phyloP scores from a whole-genome alignment of 2,329 filamentous ascomycete species.

The Chaetomium globosum region DNA sequence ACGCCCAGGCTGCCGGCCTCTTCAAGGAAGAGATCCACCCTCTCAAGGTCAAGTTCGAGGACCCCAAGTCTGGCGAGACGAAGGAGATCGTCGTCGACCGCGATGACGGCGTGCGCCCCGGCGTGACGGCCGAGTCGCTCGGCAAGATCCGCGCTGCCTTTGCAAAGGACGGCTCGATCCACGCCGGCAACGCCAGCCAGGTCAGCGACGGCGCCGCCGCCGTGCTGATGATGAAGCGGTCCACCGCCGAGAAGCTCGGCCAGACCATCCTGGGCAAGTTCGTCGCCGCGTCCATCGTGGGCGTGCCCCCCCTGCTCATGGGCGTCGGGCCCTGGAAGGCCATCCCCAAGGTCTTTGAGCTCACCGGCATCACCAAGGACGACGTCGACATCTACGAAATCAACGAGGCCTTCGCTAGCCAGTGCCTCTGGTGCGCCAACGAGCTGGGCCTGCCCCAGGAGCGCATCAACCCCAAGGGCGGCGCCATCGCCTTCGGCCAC shows the following conservation, averaged over 20 bases:
- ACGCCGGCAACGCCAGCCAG: slow-evolving; percentile 94
- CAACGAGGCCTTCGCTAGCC: slow-evolving; percentile 96
- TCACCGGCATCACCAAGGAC: slow-evolving; percentile 81
- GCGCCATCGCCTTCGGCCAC: slow-evolving; percentile 94
- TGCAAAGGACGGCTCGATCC: slow-evolving; percentile 87
- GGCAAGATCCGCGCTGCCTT: slow-evolving; percentile 89
- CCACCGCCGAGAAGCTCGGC: slow-evolving; percentile 82
- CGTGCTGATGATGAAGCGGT: slow-evolving; percentile 92
- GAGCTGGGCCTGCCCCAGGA: slow-evolving; percentile 78
- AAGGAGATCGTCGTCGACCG: slow-evolving; percentile 79
- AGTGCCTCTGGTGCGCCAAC: slow-evolving; percentile 91
- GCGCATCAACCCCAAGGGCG: slow-evolving; percentile 97
- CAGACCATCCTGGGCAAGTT: slow-evolving; percentile 92
- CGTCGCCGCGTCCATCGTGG: slow-evolving; percentile 80
- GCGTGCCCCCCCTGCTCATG: slow-evolving; percentile 92
- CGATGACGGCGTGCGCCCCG: slow-evolving; percentile 84
- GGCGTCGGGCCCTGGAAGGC: slow-evolving; percentile 94
- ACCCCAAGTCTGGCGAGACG: slow-evolving; percentile 86
- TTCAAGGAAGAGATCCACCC: slow-evolving; percentile 92
- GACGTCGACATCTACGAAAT: slow-evolving; percentile 98
- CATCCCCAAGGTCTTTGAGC: slow-evolving; percentile 87
- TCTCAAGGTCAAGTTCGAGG: slow-evolving; percentile 81
- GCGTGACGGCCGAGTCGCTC: slow-evolving; percentile 86
- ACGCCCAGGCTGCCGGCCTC: slow-evolving; percentile 83
- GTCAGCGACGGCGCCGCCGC: slow-evolving; percentile 95